Conservation (phyloP, 345 rosid genomes). For the Nasturtium officinale region DNA sequence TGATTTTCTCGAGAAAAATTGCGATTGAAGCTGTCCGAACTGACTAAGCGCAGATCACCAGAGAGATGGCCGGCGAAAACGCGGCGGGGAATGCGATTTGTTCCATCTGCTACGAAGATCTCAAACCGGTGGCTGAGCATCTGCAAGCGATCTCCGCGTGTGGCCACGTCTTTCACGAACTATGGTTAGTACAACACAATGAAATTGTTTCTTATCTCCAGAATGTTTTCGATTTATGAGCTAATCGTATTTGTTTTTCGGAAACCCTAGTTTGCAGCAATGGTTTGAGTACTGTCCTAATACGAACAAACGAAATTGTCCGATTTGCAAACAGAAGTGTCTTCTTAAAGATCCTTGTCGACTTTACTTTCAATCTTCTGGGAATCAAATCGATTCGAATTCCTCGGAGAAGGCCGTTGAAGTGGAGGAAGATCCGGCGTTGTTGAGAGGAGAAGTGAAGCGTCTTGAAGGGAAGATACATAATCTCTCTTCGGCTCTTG, state of each 20-base stretch:
- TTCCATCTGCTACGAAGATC: conserved; percentile 92
- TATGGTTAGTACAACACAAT: conserved; percentile 55
- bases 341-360: conserved; percentile 50
- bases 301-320: conserved; percentile 75
- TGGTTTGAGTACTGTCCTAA: conserved; percentile 89
- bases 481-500: conserved; percentile 52
- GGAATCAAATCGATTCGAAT: conserved; percentile 49
- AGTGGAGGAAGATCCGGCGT: conserved; percentile 54
- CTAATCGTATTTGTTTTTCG: background rate
- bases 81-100: conserved; percentile 65
- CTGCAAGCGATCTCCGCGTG: conserved; percentile 83
- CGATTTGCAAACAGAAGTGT: conserved; percentile 85
- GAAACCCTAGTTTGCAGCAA: conserved; percentile 74
- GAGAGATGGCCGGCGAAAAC: conserved; percentile 42
- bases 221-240: background rate
- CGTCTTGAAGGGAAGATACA: conserved; percentile 62
- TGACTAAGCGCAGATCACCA: background rate
- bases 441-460: conserved; percentile 60
- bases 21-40: background rate
- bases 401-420: conserved; percentile 42
- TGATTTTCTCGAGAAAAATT: conserved; percentile 16
- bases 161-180: conserved; percentile 96
- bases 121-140: conserved; percentile 81
- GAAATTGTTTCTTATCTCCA: background rate
- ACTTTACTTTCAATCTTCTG: conserved; percentile 87